phyloP scores from a whole-genome alignment of 345 rosid species.

The Isatis tinctoria region DNA sequence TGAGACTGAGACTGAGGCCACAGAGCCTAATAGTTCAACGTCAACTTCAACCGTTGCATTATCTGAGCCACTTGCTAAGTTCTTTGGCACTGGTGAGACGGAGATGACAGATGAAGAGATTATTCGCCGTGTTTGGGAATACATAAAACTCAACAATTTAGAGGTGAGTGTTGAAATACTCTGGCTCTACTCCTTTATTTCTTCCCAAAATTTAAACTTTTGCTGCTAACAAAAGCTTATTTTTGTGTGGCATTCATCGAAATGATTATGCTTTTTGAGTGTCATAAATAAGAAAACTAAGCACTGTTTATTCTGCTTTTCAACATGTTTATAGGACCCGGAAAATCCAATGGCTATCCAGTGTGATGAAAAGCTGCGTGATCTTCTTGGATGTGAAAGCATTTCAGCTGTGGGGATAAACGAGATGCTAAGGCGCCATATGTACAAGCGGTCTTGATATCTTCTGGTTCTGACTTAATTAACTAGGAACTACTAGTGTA shows the following conservation, averaged over 20 bases:
- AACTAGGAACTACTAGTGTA: slow-evolving; percentile 36
- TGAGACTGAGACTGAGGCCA: slow-evolving; percentile 43
- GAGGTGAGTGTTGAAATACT: slow-evolving; percentile 50
- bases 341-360: slow-evolving; percentile 69
- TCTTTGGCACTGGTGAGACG: slow-evolving; percentile 59
- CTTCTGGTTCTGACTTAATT: slow-evolving; percentile 34
- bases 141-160: slow-evolving; percentile 61
- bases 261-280: not conserved
- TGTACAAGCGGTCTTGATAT: slow-evolving; percentile 57
- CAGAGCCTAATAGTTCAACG: slow-evolving; percentile 42
- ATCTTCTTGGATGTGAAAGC: slow-evolving; percentile 87
- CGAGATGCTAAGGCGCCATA: slow-evolving; percentile 66
- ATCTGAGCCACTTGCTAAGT: slow-evolving; percentile 82
- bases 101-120: slow-evolving; percentile 65
- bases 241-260: not conserved
- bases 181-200: not conserved
- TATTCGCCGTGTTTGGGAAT: slow-evolving; percentile 65
- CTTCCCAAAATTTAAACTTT: not conserved
- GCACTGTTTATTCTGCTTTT: not conserved
- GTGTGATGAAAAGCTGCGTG: slow-evolving; percentile 71
- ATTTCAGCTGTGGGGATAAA: slow-evolving; percentile 76
- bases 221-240: not conserved
- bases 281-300: not conserved
- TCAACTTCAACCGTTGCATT: slow-evolving; percentile 37
- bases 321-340: slow-evolving; percentile 50